phyloP scores from a whole-genome alignment of 192 early-diverging fungal species.

The Spizellomyces sp. region DNA sequence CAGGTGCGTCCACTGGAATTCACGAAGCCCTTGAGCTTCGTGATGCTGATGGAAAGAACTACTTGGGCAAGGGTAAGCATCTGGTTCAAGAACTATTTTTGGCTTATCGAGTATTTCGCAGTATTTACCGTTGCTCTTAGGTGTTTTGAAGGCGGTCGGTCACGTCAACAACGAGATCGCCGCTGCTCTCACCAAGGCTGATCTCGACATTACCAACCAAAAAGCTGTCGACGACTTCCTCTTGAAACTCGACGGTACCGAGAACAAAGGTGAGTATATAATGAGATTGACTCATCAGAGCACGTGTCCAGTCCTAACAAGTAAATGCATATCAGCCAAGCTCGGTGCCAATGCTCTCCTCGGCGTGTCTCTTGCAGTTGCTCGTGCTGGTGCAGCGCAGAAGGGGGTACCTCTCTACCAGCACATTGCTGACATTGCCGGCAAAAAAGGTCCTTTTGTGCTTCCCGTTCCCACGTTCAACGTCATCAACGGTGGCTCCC shows the following conservation, averaged over 20 bases:
- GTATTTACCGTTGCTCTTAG: slow-evolving; percentile 39
- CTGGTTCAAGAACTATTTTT: neutral
- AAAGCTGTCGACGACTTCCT: slow-evolving; percentile 88
- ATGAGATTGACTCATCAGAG: neutral
- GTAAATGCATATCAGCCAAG: slow-evolving; percentile 44
- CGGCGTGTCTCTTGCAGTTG: slow-evolving; percentile 95
- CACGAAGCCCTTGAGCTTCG: slow-evolving; percentile 99
- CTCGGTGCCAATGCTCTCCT: slow-evolving; percentile 98
- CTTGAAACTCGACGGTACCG: slow-evolving; percentile 88
- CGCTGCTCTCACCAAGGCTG: slow-evolving; percentile 74
- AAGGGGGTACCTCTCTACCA: slow-evolving; percentile 93
- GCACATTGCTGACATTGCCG: slow-evolving; percentile 90
- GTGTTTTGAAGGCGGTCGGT: slow-evolving; percentile 85
- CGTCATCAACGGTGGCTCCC: slow-evolving; percentile 99
- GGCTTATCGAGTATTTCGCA: neutral
- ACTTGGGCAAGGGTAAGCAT: slow-evolving; percentile 91
- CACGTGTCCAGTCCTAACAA: too few species aligned
- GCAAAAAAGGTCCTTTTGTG: slow-evolving; percentile 80
- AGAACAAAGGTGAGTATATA: slow-evolving; percentile 73
- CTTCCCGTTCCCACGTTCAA: slow-evolving; percentile 97
- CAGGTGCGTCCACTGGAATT: slow-evolving; percentile 97
- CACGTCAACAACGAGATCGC: slow-evolving; percentile 92
- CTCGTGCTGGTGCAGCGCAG: slow-evolving; percentile 91
- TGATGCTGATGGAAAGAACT: slow-evolving; percentile 79
- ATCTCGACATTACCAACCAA: slow-evolving; percentile 86